Evolutionary conservation across 345 rosid species (phyloP).

Genomic region (Streptanthus diversifolius): DNA sequence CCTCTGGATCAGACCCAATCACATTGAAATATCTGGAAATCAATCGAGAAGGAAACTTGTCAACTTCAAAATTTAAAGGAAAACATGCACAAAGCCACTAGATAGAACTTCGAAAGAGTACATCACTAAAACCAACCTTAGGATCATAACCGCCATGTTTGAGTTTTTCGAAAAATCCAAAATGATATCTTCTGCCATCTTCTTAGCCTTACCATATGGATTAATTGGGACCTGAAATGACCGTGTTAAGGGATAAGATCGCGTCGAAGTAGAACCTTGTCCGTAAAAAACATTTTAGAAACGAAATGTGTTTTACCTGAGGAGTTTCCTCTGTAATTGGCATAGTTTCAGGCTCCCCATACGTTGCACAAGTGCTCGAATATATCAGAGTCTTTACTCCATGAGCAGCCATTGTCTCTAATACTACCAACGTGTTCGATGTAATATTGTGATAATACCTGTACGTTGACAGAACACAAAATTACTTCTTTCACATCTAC

Average conservation of each 20-base stretch:
- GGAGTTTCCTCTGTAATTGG: conserved; percentile 60
- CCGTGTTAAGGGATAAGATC: background rate
- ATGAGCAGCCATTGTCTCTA: conserved; percentile 61
- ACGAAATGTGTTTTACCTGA: conserved; percentile 28
- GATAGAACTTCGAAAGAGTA: background rate
- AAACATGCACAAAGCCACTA: background rate
- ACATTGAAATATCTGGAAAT: conserved; percentile 59
- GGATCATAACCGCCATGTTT: conserved; percentile 61
- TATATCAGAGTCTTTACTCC: conserved; percentile 58
- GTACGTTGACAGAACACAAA: background rate
- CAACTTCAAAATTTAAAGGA: background rate
- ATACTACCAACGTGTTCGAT: conserved; percentile 51
- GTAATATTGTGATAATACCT: conserved; percentile 72
- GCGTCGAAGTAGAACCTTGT: background rate
- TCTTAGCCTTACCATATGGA: conserved; percentile 71
- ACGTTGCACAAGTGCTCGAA: conserved; percentile 75
- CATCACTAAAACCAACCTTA: conserved; percentile 37
- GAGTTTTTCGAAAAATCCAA: conserved; percentile 59
- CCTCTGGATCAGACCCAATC: conserved; percentile 69
- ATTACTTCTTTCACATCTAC: conserved; percentile 16
- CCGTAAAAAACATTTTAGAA: background rate
- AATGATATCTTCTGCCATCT: conserved; percentile 70
- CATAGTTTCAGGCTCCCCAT: conserved; percentile 66
- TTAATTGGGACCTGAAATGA: conserved; percentile 48
- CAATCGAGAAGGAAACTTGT: background rate